phyloP scores from a whole-genome alignment of 768 basidiomycete genomes.

The Hypholoma sublateritium region DNA sequence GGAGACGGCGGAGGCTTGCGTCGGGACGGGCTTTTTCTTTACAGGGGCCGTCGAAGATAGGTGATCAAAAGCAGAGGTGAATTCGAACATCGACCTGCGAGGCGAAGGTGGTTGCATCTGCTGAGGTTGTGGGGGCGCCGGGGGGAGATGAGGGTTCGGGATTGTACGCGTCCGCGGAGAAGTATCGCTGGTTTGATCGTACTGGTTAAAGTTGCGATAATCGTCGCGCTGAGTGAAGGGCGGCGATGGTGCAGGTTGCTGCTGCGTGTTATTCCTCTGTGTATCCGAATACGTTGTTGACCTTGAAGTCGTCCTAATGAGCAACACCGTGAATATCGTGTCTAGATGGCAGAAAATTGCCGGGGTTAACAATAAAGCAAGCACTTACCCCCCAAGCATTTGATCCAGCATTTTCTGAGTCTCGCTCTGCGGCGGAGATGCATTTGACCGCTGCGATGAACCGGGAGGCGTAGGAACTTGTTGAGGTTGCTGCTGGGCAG shows the following conservation, averaged over 20 bases:
- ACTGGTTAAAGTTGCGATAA: slow-evolving; percentile 42
- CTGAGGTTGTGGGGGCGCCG: slow-evolving; percentile 24
- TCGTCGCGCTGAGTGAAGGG: slow-evolving; percentile 51
- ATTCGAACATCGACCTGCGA: slow-evolving; percentile 84
- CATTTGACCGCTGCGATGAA: slow-evolving; percentile 53
- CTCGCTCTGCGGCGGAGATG: slow-evolving; percentile 60
- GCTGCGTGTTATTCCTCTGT: slow-evolving; percentile 33
- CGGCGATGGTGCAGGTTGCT: slow-evolving; percentile 45
- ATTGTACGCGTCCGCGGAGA: slow-evolving; percentile 35
- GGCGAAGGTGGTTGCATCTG: slow-evolving; percentile 59
- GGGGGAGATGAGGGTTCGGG: slow-evolving; percentile 24
- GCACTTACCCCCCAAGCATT: slow-evolving; percentile 75
- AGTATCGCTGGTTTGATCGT: slow-evolving; percentile 41
- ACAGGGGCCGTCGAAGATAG: slow-evolving; percentile 51
- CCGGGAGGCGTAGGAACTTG: slow-evolving; percentile 74
- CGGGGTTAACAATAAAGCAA: not conserved
- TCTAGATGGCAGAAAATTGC: not conserved
- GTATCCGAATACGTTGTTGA: slow-evolving; percentile 50
- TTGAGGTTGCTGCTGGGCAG: slow-evolving; percentile 34
- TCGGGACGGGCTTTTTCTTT: slow-evolving; percentile 73
- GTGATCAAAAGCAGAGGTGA: slow-evolving; percentile 82
- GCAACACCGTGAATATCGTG: not conserved
- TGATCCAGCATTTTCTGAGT: slow-evolving; percentile 79
- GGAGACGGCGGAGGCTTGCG: slow-evolving; percentile 38
- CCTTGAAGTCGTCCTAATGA: slow-evolving; percentile 43